Evolutionary conservation across 352 stramenopile genomes (phyloP).

Genomic region (Thalassiosira livingstoniorum): DNA sequence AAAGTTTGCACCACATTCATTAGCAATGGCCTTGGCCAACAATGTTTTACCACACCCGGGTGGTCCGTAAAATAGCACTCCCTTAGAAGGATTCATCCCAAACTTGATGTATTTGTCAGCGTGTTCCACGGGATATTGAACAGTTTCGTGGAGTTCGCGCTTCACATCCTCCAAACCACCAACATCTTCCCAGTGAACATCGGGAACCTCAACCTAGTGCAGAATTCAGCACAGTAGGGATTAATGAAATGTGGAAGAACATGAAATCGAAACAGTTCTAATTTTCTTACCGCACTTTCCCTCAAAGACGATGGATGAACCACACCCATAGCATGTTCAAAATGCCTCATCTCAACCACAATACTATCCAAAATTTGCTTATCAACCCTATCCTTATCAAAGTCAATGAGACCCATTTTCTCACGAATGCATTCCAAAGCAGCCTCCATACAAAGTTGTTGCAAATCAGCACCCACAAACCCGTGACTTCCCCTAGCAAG

Average conservation of each 20-base stretch:
- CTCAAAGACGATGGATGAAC: slow-evolving; percentile 95
- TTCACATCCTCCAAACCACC: slow-evolving; percentile 98
- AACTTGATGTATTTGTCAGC: slow-evolving; percentile 96
- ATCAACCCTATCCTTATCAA: slow-evolving; percentile 79
- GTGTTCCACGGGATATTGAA: slow-evolving; percentile 98
- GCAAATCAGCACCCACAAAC: slow-evolving; percentile 94
- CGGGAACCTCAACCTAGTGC: slow-evolving; percentile 89
- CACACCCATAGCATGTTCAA: slow-evolving; percentile 90
- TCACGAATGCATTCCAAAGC: slow-evolving; percentile 88
- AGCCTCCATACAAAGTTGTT: slow-evolving; percentile 89
- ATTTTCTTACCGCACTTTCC: slow-evolving; percentile 84
- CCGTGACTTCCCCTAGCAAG: slow-evolving; percentile 95
- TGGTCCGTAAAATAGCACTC: slow-evolving; percentile 98
- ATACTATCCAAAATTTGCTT: slow-evolving; percentile 81
- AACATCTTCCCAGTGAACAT: slow-evolving; percentile 97
- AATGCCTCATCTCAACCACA: slow-evolving; percentile 88
- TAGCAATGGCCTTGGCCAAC: slow-evolving; percentile 98
- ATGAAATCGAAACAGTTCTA: slow-evolving; percentile 23
- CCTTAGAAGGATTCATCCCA: slow-evolving; percentile 95
- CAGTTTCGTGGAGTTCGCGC: slow-evolving; percentile 95
- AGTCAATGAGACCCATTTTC: slow-evolving; percentile 79
- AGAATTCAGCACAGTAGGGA: not conserved
- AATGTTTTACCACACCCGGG: slow-evolving; percentile 97
- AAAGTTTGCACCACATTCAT: slow-evolving; percentile 98
- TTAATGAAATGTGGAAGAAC: not conserved